A percentile compares a stretch with the other conserved stretches of the same genome.
phyloP scores from a whole-genome alignment of 139 green algal genomes.

The Gonium pectorale region DNA sequence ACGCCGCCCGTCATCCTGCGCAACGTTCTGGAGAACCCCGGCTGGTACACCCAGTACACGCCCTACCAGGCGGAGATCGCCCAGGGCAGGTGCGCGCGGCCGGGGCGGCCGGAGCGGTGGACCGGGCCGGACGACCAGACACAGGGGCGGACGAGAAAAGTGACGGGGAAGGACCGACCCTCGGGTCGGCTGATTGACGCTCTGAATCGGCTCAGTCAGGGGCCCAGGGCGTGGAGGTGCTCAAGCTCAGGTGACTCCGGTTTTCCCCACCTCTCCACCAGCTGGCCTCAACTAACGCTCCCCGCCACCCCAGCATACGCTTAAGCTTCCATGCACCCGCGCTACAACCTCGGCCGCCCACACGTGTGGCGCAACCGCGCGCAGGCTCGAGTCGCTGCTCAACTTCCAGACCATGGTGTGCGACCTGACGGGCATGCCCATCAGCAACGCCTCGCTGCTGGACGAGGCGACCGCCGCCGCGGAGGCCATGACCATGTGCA shows the following conservation, averaged over 20 bases:
- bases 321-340: too few relatives aligned
- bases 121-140: too few relatives aligned
- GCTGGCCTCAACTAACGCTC: too few relatives aligned
- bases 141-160: too few relatives aligned
- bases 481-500: constrained; percentile 99
- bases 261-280: too few relatives aligned
- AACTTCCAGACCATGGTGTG: constrained; percentile 99
- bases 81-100: constrained; percentile 69
- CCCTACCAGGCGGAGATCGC: constrained; percentile 98
- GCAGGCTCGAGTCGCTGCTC: constrained; percentile 96
- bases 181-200: too few relatives aligned
- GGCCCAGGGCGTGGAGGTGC: too few relatives aligned
- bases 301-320: too few relatives aligned
- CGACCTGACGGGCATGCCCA: constrained; percentile 95
- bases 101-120: background rate
- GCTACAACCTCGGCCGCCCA: too few relatives aligned
- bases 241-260: too few relatives aligned
- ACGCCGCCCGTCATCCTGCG: constrained; percentile 95
- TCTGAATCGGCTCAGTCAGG: too few relatives aligned
- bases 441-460: constrained; percentile 96
- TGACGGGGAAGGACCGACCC: too few relatives aligned
- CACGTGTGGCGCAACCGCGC: background rate
- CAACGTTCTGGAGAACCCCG: constrained; percentile 99
- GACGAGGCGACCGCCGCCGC: constrained; percentile 98
- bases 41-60: constrained; percentile 99